A percentile compares a stretch with the other conserved stretches of the same genome.
Conservation (phyloP, 129 eudicot genomes). For the Oenanthe sinensis region DNA sequence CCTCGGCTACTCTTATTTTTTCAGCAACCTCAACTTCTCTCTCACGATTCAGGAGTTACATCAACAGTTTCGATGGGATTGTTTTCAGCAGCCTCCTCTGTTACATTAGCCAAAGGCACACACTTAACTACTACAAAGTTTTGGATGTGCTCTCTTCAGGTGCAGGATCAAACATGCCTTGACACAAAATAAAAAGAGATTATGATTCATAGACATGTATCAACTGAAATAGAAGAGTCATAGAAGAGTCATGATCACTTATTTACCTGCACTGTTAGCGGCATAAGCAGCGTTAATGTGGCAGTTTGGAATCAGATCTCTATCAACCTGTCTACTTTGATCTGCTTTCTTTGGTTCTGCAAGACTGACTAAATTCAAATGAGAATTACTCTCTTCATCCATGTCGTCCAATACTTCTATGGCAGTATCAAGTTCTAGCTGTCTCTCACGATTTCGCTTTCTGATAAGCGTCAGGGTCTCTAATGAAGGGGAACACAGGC, state of each 20-base stretch:
- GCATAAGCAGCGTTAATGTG: not conserved
- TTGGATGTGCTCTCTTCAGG: slow-evolving; percentile 20
- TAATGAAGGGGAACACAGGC: slow-evolving; percentile 39
- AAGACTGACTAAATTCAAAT: slow-evolving; percentile 1
- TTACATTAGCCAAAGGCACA: not conserved
- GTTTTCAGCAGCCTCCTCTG: not conserved
- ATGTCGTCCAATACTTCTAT: slow-evolving; percentile 18
- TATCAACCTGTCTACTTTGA: slow-evolving; percentile 3
- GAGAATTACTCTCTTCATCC: slow-evolving; percentile 7
- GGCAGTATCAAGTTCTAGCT: slow-evolving; percentile 33
- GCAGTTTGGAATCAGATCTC: slow-evolving; percentile 7
- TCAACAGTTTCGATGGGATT: not conserved
- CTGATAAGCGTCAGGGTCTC: slow-evolving; percentile 49
- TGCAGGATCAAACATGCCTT: slow-evolving; percentile 11
- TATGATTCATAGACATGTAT: not conserved
- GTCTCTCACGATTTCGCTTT: slow-evolving; percentile 55
- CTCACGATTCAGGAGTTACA: too few species aligned
- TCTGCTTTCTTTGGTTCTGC: slow-evolving; percentile 25
- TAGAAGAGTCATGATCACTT: not conserved
- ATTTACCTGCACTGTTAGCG: slow-evolving; percentile 14
- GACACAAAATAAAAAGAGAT: not conserved
- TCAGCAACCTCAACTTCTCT: not conserved
- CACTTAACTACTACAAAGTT: slow-evolving; percentile 8
- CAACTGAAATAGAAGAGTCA: not conserved
- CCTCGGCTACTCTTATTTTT: not conserved